Evolutionary conservation across 2,329 filamentous ascomycete genomes (phyloP), one percentile per base, ranked within the genome.

Genomic region (Acrodontium crateriforme): DNA sequence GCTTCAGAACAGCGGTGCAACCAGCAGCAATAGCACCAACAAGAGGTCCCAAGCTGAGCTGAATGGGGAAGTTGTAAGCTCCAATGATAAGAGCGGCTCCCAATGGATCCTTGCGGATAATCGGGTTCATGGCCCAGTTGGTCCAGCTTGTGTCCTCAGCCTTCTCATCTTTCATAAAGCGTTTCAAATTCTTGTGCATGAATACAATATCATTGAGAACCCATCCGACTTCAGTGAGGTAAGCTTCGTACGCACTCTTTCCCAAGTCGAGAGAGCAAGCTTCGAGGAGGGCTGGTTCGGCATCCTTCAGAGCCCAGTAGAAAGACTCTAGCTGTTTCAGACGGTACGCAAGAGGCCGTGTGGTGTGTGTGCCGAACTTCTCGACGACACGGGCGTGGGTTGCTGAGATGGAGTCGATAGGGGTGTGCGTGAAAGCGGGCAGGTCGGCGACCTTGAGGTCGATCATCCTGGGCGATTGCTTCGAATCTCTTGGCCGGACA

Each of bases 11-110:
- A 25, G 77, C 82, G 5, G 85, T 87, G 55, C 89, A 94, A 28
- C 89, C 89, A 6, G 83, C 87, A 23, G 81, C 74, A 44, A 98
- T 93, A 46, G 87, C 89, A 32, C 87, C 89, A 37, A 93, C 70
- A 35, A 92, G 56, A 2, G 87, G 84, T 1, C 71, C 69, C 21
- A 95, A 52, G 19, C 74, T 73, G 23, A 95, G 67, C 56, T 85
- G 76, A 52, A 93, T 63, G 28, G 89, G 89, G 54, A 85, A 93
- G 63, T 98, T 98, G 70, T 82, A 95, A 23, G 89, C 74, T 32
- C 72, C 74, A 48, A 95, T 91, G 46, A 94, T 72, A 43, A 95
- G 63, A 8, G 82, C 73, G 21, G 74, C 63, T 18, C 89, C 89
- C 32, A 94, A 56, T 2, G 89, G 89, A 48, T 95, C 87, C 59